Evolutionary conservation across 805 yeast genomes (phyloP), one percentile per base, ranked within the genome.

Genomic region (Saccharomycopsis fodiens): DNA sequence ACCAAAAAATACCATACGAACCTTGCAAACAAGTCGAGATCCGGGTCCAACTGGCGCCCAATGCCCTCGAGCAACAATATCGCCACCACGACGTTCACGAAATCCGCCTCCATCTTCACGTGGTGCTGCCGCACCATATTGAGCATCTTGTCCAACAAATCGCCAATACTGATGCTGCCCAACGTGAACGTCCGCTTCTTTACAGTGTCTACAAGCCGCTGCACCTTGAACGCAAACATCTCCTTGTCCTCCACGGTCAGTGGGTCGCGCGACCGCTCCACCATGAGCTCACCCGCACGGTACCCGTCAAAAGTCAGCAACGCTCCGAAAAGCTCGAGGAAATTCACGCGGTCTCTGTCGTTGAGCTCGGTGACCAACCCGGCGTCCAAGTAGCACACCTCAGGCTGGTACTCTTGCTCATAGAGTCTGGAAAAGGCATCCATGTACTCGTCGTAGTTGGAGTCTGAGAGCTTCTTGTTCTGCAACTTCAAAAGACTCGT

Each of bases 101-200:
- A 93, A 62, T 93, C 98, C 4, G 95, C 94, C 59, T 93, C 99
- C 95, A 93, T 85, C 58, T 96, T 73, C 19, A 93, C 98, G 62
- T 93, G 99, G 62, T 93, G 98, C 8, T 70, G 68, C 51, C 97
- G 70, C 16, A 93, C 97, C 97, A 93, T 88, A 2, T 80, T 70
- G 48, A 93, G 70, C 72, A 91, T 89, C 57, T 79, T 83, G 54
- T 87, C 93, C 47, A 93, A 68, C 47, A 93, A 67, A 57, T 89
- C 97, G 3, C 97, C 97, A 52, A 93, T 85, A 31, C 91, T 84
- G 12, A 93, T 82, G 39, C 87, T 84, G 0, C 97, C 97, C 43
- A 93, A 67, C 1, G 97, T 85, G 59, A 93, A 93, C 0, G 98
- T 93, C 46, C 95, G 70, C 58, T 82, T 76, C 57, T 85, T 87